Conservation (phyloP, 305 asterid genomes). For the Fraxinus xanthoxyloides region DNA sequence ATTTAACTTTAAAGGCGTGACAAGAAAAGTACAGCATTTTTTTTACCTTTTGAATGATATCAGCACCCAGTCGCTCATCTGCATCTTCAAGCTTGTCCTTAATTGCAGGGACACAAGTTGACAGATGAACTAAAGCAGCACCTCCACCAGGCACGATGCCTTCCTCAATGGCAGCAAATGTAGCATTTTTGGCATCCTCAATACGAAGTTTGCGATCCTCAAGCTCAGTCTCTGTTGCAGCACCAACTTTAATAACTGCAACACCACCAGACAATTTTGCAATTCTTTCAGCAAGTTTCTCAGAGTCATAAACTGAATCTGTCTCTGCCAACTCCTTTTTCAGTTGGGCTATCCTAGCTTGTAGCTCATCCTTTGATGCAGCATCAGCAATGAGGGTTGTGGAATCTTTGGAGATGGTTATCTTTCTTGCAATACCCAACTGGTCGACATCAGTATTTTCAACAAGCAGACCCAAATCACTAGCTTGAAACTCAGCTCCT, state of each 20-base stretch:
- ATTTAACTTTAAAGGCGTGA: too few species aligned
- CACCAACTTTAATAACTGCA: constrained; percentile 45
- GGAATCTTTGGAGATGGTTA: constrained; percentile 74
- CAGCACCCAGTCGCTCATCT: constrained; percentile 90
- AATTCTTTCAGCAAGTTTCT: constrained; percentile 90
- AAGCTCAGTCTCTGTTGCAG: constrained; percentile 70
- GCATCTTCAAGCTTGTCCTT: constrained; percentile 79
- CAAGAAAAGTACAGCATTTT: background rate
- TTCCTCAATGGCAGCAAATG: constrained; percentile 51
- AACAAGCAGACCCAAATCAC: constrained; percentile 78
- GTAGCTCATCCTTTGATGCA: constrained; percentile 95
- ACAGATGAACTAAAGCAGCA: constrained; percentile 89
- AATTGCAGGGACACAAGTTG: constrained; percentile 64
- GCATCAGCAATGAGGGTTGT: constrained; percentile 90
- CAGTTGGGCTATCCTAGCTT: constrained; percentile 84
- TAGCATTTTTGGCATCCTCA: constrained; percentile 96
- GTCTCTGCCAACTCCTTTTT: constrained; percentile 78
- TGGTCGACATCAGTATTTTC: constrained; percentile 64
- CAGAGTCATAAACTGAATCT: constrained; percentile 80
- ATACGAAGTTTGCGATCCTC: constrained; percentile 91
- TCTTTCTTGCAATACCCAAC: constrained; percentile 48
- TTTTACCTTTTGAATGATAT: constrained; percentile 84
- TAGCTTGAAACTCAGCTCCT: constrained; percentile 96
- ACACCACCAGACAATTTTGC: constrained; percentile 93
- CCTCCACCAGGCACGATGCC: constrained; percentile 92